Base-by-base conservation (phyloP, 192 early-diverging fungal species). In the Rhizoclosmatium sp. region DNA sequence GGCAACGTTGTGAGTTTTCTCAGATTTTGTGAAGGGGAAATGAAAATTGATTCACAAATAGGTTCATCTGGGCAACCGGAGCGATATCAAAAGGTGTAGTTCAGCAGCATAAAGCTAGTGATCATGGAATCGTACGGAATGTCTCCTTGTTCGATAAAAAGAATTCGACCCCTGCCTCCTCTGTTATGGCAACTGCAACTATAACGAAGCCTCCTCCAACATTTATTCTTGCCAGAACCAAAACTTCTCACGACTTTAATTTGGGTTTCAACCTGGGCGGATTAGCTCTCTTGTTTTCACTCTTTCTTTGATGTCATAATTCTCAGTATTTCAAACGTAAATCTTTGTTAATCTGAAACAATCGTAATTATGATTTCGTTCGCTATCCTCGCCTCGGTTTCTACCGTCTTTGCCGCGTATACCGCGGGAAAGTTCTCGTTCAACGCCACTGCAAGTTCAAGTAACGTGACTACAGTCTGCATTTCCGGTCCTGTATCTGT, bases 1-100 rank as follows among this genome's bases (percentile, higher is more conserved):
- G 7, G 60, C 39, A 7, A 19, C 60, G 9, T 19, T 21, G 60
- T 62, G 60, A 62, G 60, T 62, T 0, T 40, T 62, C 5, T 40
- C 23, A 9, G 16, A 7, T 54, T 62, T 62, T 62, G 10, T 62
- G 21, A 62, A 62, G 5, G 10, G 21, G 21, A 19, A 45, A n/a
- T 45, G 19, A 56, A 31, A 45, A 4, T 21, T 40, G 16, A 49
- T 56, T n/a, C 51, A 23, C 19, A 19, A 62, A 31, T 31, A 31
- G 60, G 5, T 71, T 44, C 21, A 19, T 71, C 3, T 56, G 47
- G 48, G 69, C 69, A 23, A 71, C 48, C n/a, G 69, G 69, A 4
- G 12, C 47, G 10, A 49, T 71, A 5, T 16, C 54, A 16, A 40
- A 49, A 31, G 69, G 69, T n/a, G 42, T 12, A 14, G 39, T 39